Evolutionary conservation across 352 stramenopile genomes (phyloP).

Genomic region (Pythium vanterpoolii): DNA sequence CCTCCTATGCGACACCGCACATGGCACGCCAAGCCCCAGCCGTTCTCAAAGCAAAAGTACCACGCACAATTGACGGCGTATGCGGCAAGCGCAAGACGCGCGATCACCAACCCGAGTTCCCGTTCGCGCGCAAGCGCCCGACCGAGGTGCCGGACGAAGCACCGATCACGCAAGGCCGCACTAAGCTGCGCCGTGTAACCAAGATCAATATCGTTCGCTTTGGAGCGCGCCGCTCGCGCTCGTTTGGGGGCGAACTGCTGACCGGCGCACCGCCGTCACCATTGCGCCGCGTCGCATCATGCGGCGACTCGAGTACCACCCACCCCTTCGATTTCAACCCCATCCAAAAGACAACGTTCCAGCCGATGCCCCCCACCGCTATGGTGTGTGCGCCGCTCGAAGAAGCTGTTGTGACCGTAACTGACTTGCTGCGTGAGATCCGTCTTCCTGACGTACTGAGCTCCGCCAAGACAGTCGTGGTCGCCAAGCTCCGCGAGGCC

Average conservation of each 20-base stretch:
- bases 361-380: neutral
- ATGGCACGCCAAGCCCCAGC: constrained; percentile 15
- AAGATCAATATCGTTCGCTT: constrained; percentile 3
- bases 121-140: constrained; percentile 5
- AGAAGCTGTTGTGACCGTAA: neutral
- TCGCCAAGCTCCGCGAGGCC: constrained; percentile 28
- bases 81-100: constrained; percentile 33
- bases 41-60: constrained; percentile 5
- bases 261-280: neutral
- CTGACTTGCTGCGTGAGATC: constrained; percentile 25
- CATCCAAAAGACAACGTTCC: neutral
- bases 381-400: neutral
- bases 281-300: constrained; percentile 25
- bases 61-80: neutral
- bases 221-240: constrained; percentile 9
- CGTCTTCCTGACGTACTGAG: constrained; percentile 29
- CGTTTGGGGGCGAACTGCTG: constrained; percentile 10
- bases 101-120: constrained; percentile 20
- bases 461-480: constrained; percentile 23
- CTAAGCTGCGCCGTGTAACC: constrained; percentile 23
- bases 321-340: neutral
- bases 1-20: neutral
- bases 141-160: constrained; percentile 5
- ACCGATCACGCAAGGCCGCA: constrained; percentile 16
- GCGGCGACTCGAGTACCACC: constrained; percentile 1